A percentile compares a stretch with the other conserved stretches of the same genome.
These are phyloP conservation scores for Acanthamoeba royreba DNA, from an alignment of 208 protist genomes.

Conservation along the genomic window DNA sequence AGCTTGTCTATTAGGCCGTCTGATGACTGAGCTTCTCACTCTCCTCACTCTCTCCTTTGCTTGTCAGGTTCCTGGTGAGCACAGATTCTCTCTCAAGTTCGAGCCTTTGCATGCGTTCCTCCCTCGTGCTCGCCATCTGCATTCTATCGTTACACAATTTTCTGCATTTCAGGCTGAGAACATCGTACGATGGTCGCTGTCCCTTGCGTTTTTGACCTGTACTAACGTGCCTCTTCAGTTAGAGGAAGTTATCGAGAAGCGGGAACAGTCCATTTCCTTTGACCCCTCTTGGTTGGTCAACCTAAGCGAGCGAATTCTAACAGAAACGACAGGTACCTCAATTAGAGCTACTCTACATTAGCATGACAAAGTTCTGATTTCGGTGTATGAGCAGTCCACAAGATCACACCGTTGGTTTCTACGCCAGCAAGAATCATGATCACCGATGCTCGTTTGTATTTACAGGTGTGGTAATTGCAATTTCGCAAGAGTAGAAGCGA, in stretches of 20 bases:
- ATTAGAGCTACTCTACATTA: too few species aligned
- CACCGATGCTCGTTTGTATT: slow-evolving; percentile 63
- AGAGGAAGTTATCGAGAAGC: slow-evolving; percentile 55
- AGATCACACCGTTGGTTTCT: slow-evolving; percentile 35
- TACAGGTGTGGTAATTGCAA: too few species aligned
- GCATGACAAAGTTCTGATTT: neutral
- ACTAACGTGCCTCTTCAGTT: neutral
- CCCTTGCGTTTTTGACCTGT: neutral
- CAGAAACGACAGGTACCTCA: slow-evolving; percentile 36
- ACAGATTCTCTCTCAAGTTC: neutral
- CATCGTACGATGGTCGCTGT: neutral
- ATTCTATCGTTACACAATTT: neutral
- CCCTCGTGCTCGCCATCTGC: neutral
- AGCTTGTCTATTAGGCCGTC: neutral
- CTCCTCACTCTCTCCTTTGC: neutral
- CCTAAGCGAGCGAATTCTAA: slow-evolving; percentile 54
- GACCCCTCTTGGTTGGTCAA: slow-evolving; percentile 51
- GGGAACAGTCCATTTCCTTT: slow-evolving; percentile 54
- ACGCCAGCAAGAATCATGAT: slow-evolving; percentile 52
- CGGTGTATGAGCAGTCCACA: neutral
- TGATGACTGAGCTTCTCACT: neutral
- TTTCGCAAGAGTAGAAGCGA: too few species aligned
- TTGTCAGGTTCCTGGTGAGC: neutral
- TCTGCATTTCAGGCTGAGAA: neutral
- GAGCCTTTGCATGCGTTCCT: neutral